Conservation (phyloP, 2,329 filamentous ascomycete genomes). For the Pezizomycotina sp. region DNA sequence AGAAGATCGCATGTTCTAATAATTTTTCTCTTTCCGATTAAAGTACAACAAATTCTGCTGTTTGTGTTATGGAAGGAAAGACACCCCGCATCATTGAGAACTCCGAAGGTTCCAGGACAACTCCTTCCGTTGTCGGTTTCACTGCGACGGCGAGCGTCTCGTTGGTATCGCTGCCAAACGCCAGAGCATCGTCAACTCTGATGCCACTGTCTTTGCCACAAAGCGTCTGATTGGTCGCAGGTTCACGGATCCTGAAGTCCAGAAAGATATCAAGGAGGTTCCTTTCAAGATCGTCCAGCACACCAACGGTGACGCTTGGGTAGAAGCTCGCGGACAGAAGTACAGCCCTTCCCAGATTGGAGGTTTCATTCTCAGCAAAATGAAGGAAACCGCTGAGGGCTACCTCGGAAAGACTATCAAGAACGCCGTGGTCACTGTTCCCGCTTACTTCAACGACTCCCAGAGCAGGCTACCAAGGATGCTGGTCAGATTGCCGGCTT, state of each 20-base stretch:
- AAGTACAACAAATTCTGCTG: conserved; percentile 92
- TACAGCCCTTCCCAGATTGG: conserved; percentile 98
- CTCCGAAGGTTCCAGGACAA: conserved; percentile 80
- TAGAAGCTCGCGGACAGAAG: conserved; percentile 80
- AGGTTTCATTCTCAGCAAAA: conserved; percentile 92
- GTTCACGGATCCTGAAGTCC: conserved; percentile 83
- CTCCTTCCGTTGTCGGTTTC: conserved; percentile 88
- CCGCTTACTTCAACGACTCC: conserved; percentile 97
- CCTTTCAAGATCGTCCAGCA: conserved; percentile 98
- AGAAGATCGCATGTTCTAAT: conserved; percentile 3
- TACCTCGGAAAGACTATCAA: conserved; percentile 81
- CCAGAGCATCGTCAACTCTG: conserved; percentile 94
- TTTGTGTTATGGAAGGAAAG: conserved; percentile 96
- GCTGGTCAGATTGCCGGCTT: conserved; percentile 90
- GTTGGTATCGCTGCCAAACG: conserved; percentile 96
- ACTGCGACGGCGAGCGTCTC: conserved; percentile 82
- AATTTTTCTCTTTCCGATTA: conserved; percentile 6
- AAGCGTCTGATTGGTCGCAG: conserved; percentile 98
- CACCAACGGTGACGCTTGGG: conserved; percentile 91
- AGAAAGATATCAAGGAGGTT: conserved; percentile 93
- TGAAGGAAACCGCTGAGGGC: conserved; percentile 96
- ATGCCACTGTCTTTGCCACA: conserved; percentile 95
- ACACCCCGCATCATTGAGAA: conserved; percentile 92
- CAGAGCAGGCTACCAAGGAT: conserved; percentile 97
- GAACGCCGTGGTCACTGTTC: conserved; percentile 93